Evolutionary conservation across 495 filamentous ascomycete species (phyloP).

Genomic region (Glutinoglossum americanum): DNA sequence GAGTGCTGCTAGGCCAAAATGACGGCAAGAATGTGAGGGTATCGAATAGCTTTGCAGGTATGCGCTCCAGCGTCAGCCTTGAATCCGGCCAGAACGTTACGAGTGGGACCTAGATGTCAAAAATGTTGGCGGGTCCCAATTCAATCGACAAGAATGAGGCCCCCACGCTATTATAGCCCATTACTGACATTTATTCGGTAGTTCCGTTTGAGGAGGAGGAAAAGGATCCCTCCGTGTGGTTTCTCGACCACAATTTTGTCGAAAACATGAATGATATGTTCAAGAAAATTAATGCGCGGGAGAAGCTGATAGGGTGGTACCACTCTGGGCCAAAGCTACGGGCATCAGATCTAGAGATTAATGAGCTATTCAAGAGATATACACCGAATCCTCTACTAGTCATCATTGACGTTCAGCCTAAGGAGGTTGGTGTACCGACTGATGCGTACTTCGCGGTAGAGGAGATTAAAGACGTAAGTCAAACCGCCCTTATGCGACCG

Average conservation of each 20-base stretch:
- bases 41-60: conserved; percentile 97
- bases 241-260: conserved; percentile 97
- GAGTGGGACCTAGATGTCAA: neutral
- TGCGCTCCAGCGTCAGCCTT: conserved; percentile 6
- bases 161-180: neutral
- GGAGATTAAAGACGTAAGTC: conserved; percentile 94
- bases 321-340: conserved; percentile 94
- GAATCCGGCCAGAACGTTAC: neutral
- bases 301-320: conserved; percentile 99
- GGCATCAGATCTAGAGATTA: conserved; percentile 95
- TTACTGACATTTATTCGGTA: conserved; percentile 17
- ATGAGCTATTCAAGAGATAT: conserved; percentile 98
- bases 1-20: conserved; percentile 87
- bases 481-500: neutral
- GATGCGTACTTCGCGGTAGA: conserved; percentile 99
- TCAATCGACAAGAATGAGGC: neutral
- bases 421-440: conserved; percentile 92
- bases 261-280: conserved; percentile 99
- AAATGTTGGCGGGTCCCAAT: neutral
- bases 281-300: conserved; percentile 97
- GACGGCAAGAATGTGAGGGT: conserved; percentile 86
- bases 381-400: conserved; percentile 88
- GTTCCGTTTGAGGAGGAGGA: conserved; percentile 98
- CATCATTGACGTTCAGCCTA: conserved; percentile 96
- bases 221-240: conserved; percentile 96